These are phyloP conservation scores for Salvia sclarea DNA, from an alignment of 305 asterid species.

Conservation along the genomic window DNA sequence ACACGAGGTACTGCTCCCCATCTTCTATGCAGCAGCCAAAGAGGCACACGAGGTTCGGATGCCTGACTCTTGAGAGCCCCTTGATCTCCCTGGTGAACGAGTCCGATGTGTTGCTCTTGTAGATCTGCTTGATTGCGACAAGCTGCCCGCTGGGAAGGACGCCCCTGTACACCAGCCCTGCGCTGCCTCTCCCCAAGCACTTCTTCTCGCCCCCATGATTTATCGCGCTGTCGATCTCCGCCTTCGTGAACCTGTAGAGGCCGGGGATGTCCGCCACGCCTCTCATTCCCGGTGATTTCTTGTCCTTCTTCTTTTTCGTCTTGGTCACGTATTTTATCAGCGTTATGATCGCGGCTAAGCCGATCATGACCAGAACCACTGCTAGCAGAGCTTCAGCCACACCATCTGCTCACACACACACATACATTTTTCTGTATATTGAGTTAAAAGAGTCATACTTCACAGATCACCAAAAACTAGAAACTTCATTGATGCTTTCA, in stretches of 20 bases:
- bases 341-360: conserved; percentile 41
- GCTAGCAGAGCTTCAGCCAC: conserved; percentile 54
- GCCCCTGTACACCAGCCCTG: conserved; percentile 73
- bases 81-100: conserved; percentile 65
- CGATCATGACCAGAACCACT: conserved; percentile 43
- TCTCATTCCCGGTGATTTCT: conserved; percentile 37
- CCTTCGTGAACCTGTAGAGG: conserved; percentile 66
- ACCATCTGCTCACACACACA: conserved; percentile 40
- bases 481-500: background rate
- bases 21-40: conserved; percentile 75
- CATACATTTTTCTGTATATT: background rate
- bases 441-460: conserved; percentile 17
- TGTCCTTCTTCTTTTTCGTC: conserved; percentile 37
- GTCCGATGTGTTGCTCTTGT: conserved; percentile 60
- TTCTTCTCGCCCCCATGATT: conserved; percentile 46
- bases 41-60: conserved; percentile 70
- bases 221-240: conserved; percentile 69
- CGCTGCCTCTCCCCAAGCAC: conserved; percentile 73
- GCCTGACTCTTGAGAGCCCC: conserved; percentile 72
- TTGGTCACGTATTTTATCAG: conserved; percentile 57
- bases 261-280: conserved; percentile 44
- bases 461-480: background rate
- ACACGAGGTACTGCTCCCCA: conserved; percentile 68
- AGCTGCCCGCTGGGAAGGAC: conserved; percentile 78
- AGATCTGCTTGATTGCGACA: conserved; percentile 80